Conservation (phyloP, 169 alveolate species). For the Cryptosporidium ubiquitum region DNA sequence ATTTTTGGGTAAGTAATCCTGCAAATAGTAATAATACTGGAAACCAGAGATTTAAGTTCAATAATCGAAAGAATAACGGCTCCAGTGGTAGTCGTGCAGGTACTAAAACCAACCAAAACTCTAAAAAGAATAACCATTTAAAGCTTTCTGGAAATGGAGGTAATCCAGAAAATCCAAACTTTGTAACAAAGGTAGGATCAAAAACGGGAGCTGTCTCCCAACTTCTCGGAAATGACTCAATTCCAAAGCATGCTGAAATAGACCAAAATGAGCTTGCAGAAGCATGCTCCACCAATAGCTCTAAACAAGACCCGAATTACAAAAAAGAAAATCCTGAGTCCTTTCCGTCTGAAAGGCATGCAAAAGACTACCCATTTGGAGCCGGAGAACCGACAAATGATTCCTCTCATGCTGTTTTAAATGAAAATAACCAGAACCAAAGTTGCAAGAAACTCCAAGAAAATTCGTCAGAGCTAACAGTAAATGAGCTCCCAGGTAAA, state of each 20-base stretch:
- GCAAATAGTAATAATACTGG: not conserved
- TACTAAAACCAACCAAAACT: not conserved
- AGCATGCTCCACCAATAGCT: not conserved
- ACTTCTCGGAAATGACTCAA: not conserved
- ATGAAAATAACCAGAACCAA: not conserved
- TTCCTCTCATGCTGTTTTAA: too few species aligned
- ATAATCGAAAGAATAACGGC: not conserved
- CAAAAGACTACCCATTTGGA: not conserved
- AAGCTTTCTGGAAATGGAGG: not conserved
- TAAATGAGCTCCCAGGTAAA: not conserved
- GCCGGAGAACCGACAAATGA: not conserved
- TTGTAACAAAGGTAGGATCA: not conserved
- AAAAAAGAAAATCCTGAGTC: not conserved
- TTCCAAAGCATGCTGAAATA: not conserved
- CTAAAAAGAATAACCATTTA: not conserved
- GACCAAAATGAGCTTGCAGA: not conserved
- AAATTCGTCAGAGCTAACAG: not conserved
- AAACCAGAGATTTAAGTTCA: not conserved
- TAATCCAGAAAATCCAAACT: not conserved
- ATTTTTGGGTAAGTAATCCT: not conserved
- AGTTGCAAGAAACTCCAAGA: not conserved
- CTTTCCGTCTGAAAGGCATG: not conserved
- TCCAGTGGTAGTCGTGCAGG: not conserved
- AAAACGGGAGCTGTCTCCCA: not conserved
- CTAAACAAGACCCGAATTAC: not conserved